Evolutionary conservation across 2,329 filamentous ascomycete genomes (phyloP).

Genomic region (Sporothrix pseudoabietina): DNA sequence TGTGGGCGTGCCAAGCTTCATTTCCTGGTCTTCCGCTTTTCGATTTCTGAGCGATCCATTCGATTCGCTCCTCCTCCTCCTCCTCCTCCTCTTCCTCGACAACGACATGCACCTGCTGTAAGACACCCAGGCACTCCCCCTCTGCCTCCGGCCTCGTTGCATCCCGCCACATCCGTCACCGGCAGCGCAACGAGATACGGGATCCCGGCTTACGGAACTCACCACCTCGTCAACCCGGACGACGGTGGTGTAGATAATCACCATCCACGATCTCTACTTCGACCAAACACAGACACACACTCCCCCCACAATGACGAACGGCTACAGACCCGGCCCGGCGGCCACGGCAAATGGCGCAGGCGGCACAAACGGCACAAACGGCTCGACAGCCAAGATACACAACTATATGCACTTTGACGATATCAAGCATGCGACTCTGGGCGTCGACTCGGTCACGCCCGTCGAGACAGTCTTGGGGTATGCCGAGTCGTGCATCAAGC

Average conservation of each 20-base stretch:
- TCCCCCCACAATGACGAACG: constrained; percentile 21
- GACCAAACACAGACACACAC: background rate
- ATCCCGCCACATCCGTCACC: background rate
- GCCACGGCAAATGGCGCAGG: constrained; percentile 21
- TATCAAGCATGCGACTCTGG: constrained; percentile 37
- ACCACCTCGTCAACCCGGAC: constrained; percentile 32
- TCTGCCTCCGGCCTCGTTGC: background rate
- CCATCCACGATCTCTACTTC: background rate
- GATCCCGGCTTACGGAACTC: background rate
- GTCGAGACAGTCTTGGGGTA: constrained; percentile 57
- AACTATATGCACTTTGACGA: constrained; percentile 34
- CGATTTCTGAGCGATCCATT: background rate
- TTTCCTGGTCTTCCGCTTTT: background rate
- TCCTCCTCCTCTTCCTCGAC: background rate
- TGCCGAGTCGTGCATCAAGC: constrained; percentile 57
- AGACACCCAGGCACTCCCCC: background rate
- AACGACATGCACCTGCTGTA: constrained; percentile 18
- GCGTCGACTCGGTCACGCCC: constrained; percentile 53
- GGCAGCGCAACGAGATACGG: background rate
- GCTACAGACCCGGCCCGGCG: constrained; percentile 15
- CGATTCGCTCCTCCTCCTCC: background rate
- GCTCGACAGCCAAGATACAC: constrained; percentile 8
- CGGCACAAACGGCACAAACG: background rate
- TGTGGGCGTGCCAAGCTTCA: background rate
- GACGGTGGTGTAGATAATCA: constrained; percentile 26